A percentile compares a stretch with the other conserved stretches of the same genome.
Conservation (phyloP, 1,284 basidiomycete species). For the Mycena sp. region DNA sequence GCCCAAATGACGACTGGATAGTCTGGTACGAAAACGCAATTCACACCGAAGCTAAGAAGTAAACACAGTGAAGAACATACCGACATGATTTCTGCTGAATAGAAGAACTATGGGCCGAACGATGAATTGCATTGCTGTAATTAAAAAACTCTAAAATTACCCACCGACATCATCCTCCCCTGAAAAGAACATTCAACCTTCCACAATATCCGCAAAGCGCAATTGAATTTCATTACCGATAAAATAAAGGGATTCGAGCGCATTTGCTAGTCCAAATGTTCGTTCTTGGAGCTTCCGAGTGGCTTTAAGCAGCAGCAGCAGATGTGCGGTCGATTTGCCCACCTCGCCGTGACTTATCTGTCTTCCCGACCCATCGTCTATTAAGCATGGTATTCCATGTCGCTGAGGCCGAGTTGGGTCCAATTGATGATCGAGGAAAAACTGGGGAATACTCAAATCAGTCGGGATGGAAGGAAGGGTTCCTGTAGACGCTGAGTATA, state of each 20-base stretch:
- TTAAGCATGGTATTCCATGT: conserved; percentile 63
- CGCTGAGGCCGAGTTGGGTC: conserved; percentile 59
- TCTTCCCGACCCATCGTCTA: conserved; percentile 68
- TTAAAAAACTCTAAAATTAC: conserved; percentile 33
- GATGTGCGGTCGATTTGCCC: conserved; percentile 21
- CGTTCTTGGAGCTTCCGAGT: conserved; percentile 58
- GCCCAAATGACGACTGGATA: conserved; percentile 79
- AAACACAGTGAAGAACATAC: conserved; percentile 41
- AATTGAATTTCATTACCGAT: conserved; percentile 46
- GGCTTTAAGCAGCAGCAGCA: neutral
- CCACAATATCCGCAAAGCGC: neutral
- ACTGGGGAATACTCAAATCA: conserved; percentile 73
- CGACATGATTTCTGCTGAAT: conserved; percentile 76
- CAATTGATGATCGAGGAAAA: conserved; percentile 35
- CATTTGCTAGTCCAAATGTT: conserved; percentile 66
- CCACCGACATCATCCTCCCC: conserved; percentile 65
- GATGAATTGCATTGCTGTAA: neutral
- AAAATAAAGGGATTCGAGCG: conserved; percentile 55
- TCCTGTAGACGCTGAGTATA: conserved; percentile 35
- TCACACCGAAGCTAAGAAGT: neutral
- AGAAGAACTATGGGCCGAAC: conserved; percentile 60
- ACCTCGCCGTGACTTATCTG: conserved; percentile 58
- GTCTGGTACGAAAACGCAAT: no score
- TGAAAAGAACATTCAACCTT: conserved; percentile 30
- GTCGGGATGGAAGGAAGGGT: conserved; percentile 67